Evolutionary conservation across 495 filamentous ascomycete species (phyloP).

Genomic region (Penicillium dipodomyicola): DNA sequence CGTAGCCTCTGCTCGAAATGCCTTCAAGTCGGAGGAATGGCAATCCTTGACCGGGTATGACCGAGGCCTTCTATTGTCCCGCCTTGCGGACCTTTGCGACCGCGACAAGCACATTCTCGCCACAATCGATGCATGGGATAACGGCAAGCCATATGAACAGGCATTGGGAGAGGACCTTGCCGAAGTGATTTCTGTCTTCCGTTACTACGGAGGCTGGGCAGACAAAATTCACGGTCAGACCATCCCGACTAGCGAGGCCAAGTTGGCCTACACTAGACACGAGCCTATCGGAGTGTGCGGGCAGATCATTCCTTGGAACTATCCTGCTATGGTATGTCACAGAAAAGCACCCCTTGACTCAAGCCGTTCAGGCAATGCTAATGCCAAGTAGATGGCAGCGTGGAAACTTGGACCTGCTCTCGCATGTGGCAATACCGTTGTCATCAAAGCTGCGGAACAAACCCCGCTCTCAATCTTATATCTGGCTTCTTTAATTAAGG

Average conservation of each 20-base stretch:
- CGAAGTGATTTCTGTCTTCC: slow-evolving; percentile 62
- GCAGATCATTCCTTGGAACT: slow-evolving; percentile 87
- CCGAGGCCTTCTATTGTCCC: slow-evolving; percentile 66
- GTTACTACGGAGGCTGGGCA: slow-evolving; percentile 75
- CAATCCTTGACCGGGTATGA: slow-evolving; percentile 62
- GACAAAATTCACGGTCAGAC: slow-evolving; percentile 76
- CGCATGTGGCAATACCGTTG: slow-evolving; percentile 68
- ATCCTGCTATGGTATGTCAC: slow-evolving; percentile 48
- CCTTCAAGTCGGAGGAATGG: slow-evolving; percentile 74
- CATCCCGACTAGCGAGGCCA: slow-evolving; percentile 65
- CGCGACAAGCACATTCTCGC: slow-evolving; percentile 65
- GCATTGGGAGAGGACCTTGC: slow-evolving; percentile 62
- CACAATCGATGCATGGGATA: slow-evolving; percentile 85
- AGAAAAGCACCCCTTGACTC: not conserved
- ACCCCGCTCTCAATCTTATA: slow-evolving; percentile 81
- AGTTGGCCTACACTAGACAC: slow-evolving; percentile 78
- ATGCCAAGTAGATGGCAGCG: slow-evolving; percentile 63
- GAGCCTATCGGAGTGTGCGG: slow-evolving; percentile 80
- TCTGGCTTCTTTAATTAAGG: slow-evolving; percentile 71
- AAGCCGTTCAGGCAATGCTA: not conserved
- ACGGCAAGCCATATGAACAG: slow-evolving; percentile 70
- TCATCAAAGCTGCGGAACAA: slow-evolving; percentile 89
- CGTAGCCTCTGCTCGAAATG: slow-evolving; percentile 70
- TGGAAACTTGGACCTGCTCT: slow-evolving; percentile 72
- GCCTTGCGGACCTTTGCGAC: slow-evolving; percentile 63